Evolutionary conservation across 768 basidiomycete genomes (phyloP), one percentile per base, ranked within the genome.

Genomic region (Gymnopilus dilepis): DNA sequence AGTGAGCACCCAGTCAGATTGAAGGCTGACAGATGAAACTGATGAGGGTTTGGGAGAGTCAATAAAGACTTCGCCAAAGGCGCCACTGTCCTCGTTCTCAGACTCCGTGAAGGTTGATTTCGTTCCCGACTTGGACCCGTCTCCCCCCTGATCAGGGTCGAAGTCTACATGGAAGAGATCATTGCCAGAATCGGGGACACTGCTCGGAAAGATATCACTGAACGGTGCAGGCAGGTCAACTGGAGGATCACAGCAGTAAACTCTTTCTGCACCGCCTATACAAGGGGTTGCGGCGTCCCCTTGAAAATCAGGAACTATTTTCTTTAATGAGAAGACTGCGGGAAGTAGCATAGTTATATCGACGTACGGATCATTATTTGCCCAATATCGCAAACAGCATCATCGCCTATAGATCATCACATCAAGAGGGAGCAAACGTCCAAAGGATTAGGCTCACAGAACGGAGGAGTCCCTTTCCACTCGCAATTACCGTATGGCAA

Each of bases 41-140:
- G 71, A 68, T 11, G 30, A 56, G 21, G 67, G 31, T 37, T 72
- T 72, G n/a, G 71, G 71, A 6, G 69, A 70, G 6, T 62, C 59
- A 51, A 72, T 70, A 55, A 72, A 72, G 4, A 72, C 60, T 47
- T 63, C 62, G 15, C 61, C 56, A 26, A 72, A 71, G 5, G 50
- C 50, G 19, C 50, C 50, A 52, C 33, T 37, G 50, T 52, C 21
- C 34, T 52, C 50, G 50, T 34, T 21, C 9, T 52, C 50, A 6
- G 50, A 19, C 50, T 52, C 50, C 11, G 50, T 52, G 21, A 52
- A 52, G 11, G 33, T 52, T 26, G 50, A 52, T 11, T 31, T 52
- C 6, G 50, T 52, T 33, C 50, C 50, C 19, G 50, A 52, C 34
- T 52, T 33, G 11, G 28, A 52, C 17, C 28, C 50, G 12, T 30